Percentiles rank a stretch among this genome's conserved stretches.
phyloP scores from a whole-genome alignment of 1,284 basidiomycete genomes.

The Rhodotorula sp. region DNA sequence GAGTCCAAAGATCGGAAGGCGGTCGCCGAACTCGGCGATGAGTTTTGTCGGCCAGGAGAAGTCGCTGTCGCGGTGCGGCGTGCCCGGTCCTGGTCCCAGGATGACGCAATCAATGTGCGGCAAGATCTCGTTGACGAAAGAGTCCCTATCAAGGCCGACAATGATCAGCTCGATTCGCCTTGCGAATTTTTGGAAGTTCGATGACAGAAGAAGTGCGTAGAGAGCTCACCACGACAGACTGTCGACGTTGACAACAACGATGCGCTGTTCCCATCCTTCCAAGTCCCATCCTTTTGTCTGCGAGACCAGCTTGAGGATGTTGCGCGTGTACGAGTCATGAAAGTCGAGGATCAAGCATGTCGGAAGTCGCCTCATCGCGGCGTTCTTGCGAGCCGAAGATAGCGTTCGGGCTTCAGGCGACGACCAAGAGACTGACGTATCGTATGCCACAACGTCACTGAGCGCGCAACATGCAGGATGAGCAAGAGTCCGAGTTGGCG shows the following conservation, averaged over 20 bases:
- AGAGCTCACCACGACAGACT: conserved; percentile 53
- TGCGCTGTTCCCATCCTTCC: conserved; percentile 44
- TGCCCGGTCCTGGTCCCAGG: conserved; percentile 76
- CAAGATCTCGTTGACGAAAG: conserved; percentile 57
- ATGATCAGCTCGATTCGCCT: background rate
- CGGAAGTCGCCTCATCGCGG: conserved; percentile 7
- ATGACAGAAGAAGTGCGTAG: background rate
- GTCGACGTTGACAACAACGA: conserved; percentile 72
- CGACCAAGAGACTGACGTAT: no score
- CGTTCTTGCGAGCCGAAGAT: no score
- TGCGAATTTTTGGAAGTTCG: background rate
- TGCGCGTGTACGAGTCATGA: conserved; percentile 81
- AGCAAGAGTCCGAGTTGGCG: no score
- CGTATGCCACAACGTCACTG: no score
- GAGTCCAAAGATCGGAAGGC: conserved; percentile 76
- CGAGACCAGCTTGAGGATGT: conserved; percentile 48
- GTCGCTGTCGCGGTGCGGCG: conserved; percentile 63
- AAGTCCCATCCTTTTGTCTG: conserved; percentile 51
- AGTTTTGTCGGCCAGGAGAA: conserved; percentile 65
- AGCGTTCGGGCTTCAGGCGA: no score
- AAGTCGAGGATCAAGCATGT: conserved; percentile 69
- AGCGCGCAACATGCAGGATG: no score
- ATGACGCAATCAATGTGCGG: conserved; percentile 65
- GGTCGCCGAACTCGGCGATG: conserved; percentile 60
- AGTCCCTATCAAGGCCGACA: conserved; percentile 39